Conservation (phyloP, 2,329 filamentous ascomycete species). For the Escovopsis weberi region DNA sequence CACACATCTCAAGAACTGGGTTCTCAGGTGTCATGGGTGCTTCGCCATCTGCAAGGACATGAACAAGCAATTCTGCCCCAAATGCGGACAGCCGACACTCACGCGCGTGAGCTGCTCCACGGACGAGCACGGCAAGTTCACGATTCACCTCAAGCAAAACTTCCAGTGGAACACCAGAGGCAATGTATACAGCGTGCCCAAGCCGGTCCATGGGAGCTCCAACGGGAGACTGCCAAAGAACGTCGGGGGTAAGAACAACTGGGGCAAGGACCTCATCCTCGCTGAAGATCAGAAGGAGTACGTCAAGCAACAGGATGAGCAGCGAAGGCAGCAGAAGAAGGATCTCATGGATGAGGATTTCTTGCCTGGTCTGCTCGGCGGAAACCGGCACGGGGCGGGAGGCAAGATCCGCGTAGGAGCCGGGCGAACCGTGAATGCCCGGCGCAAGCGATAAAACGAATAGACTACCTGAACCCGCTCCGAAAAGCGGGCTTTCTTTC, state of each 20-base stretch:
- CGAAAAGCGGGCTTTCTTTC: no score
- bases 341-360: slow-evolving; percentile 95
- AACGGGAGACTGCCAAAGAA: slow-evolving; percentile 58
- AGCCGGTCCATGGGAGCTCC: slow-evolving; percentile 66
- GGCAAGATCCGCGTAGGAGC: slow-evolving; percentile 70
- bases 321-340: slow-evolving; percentile 53
- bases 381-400: slow-evolving; percentile 49
- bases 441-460: slow-evolving; percentile 36
- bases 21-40: slow-evolving; percentile 87
- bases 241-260: slow-evolving; percentile 71
- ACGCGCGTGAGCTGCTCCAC: slow-evolving; percentile 78
- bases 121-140: slow-evolving; percentile 65
- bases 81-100: slow-evolving; percentile 77
- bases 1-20: slow-evolving; percentile 71
- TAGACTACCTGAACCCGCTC: no score
- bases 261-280: slow-evolving; percentile 72
- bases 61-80: slow-evolving; percentile 80
- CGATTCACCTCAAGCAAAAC: slow-evolving; percentile 78
- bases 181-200: slow-evolving; percentile 85
- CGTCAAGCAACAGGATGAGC: slow-evolving; percentile 44
- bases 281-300: slow-evolving; percentile 97
- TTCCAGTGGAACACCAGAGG: slow-evolving; percentile 94
- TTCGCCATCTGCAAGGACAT: slow-evolving; percentile 76
- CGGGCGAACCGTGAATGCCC: slow-evolving; percentile 74
- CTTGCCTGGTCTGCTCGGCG: slow-evolving; percentile 70